Evolutionary conservation across 345 rosid genomes (phyloP).

Genomic region (Theobroma cacao): DNA sequence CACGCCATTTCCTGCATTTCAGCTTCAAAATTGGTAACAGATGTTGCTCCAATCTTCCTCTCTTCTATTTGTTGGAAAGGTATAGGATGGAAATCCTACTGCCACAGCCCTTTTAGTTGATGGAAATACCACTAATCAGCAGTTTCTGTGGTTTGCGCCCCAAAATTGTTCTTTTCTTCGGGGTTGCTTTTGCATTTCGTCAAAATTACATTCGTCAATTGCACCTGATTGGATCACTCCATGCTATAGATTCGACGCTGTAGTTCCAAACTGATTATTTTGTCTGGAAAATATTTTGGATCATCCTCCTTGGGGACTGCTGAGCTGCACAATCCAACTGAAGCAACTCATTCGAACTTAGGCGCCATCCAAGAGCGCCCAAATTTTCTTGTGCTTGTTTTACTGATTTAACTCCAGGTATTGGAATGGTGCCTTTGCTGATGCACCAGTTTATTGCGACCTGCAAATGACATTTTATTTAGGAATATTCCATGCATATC

Average conservation of each 20-base stretch:
- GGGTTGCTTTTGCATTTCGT: background rate
- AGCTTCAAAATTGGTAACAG: background rate
- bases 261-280: slow-evolving; percentile 21
- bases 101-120: background rate
- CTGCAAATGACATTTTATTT: slow-evolving; percentile 25
- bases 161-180: background rate
- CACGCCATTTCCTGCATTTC: background rate
- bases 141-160: background rate
- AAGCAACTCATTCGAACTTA: slow-evolving; percentile 63
- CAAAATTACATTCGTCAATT: too few species aligned
- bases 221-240: background rate
- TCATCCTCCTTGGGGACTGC: slow-evolving; percentile 68
- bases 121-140: background rate
- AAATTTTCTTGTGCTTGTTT: slow-evolving; percentile 76
- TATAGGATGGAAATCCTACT: background rate
- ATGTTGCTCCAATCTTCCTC: background rate
- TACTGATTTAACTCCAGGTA: slow-evolving; percentile 80
- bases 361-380: slow-evolving; percentile 84
- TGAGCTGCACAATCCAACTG: slow-evolving; percentile 61
- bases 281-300: slow-evolving; percentile 88
- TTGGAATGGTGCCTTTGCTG: slow-evolving; percentile 78
- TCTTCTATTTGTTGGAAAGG: background rate
- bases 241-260: background rate
- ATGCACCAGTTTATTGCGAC: slow-evolving; percentile 96
- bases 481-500: background rate